Evolutionary conservation across 176 grass and related monocot genomes (phyloP).

Genomic region (Musa acuminata): DNA sequence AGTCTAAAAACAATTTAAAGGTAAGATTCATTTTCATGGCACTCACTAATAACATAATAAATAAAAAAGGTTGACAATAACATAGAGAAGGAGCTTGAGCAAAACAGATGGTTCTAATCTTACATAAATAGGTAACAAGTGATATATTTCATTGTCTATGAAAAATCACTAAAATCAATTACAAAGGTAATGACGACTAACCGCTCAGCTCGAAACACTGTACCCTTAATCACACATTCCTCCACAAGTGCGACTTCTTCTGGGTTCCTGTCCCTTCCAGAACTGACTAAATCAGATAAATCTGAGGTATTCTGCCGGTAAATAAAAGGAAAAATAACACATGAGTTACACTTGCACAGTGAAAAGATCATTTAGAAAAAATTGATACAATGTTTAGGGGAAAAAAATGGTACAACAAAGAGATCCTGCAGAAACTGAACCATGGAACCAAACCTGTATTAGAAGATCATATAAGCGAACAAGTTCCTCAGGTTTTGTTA

Average conservation of each 20-base stretch:
- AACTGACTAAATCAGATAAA: conserved; percentile 92
- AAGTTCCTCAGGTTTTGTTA: conserved; percentile 98
- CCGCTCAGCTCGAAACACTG: conserved; percentile 76
- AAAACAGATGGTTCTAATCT: too few relatives aligned
- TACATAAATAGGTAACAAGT: too few relatives aligned
- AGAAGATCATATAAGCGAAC: conserved; percentile 87
- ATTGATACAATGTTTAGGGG: too few relatives aligned
- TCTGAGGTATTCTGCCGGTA: conserved; percentile 74
- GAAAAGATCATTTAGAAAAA: background rate
- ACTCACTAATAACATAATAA: too few relatives aligned
- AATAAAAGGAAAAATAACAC: background rate
- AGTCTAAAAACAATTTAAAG: background rate
- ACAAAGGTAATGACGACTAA: conserved; percentile 21
- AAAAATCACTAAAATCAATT: background rate
- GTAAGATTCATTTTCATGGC: background rate
- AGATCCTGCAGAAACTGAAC: conserved; percentile 2
- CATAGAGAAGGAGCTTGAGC: too few relatives aligned
- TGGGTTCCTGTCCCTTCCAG: conserved; percentile 73
- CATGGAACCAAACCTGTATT: conserved; percentile 55
- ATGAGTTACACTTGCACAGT: background rate
- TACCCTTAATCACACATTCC: conserved; percentile 63
- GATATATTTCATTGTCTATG: background rate
- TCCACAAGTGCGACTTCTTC: conserved; percentile 72
- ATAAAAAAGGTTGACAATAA: too few relatives aligned
- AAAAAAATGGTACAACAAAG: background rate